Evolutionary conservation across 2,329 filamentous ascomycete species (phyloP).

Genomic region (Anthostomella pinea): DNA sequence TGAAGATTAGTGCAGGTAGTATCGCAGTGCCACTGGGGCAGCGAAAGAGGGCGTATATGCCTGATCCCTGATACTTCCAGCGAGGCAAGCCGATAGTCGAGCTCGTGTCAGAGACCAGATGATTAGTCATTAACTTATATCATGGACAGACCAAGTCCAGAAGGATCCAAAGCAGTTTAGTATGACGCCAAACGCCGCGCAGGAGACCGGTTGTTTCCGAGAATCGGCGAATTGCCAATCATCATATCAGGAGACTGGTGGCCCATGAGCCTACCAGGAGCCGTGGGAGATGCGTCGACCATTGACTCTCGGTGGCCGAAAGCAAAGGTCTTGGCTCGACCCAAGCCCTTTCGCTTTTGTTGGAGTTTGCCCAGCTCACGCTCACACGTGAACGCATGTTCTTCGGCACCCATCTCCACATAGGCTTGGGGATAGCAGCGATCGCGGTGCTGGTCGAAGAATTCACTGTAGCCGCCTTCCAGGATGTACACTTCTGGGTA

Average conservation of each 20-base stretch:
- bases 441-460: slow-evolving; percentile 74
- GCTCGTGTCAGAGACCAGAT: slow-evolving; percentile 3
- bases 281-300: slow-evolving; percentile 59
- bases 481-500: slow-evolving; percentile 98
- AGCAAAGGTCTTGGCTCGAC: slow-evolving; percentile 88
- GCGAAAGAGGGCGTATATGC: neutral
- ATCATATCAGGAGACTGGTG: slow-evolving; percentile 41
- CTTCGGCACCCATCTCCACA: slow-evolving; percentile 91
- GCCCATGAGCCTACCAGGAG: slow-evolving; percentile 42
- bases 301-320: slow-evolving; percentile 72
- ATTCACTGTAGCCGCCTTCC: slow-evolving; percentile 92
- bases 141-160: slow-evolving; percentile 3
- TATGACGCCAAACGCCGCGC: slow-evolving; percentile 64
- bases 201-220: slow-evolving; percentile 50
- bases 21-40: neutral
- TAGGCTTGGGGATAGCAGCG: slow-evolving; percentile 94
- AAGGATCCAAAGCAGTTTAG: slow-evolving; percentile 29
- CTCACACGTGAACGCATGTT: slow-evolving; percentile 90
- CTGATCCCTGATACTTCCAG: slow-evolving; percentile 1
- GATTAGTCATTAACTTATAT: slow-evolving; percentile 12
- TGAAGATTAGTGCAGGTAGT: neutral
- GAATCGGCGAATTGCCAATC: slow-evolving; percentile 44
- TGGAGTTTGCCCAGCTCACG: slow-evolving; percentile 91
- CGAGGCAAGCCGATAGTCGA: slow-evolving; percentile 1
- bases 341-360: slow-evolving; percentile 76